phyloP scores from a whole-genome alignment of 2,329 filamentous ascomycete species.

The Penicillium glabrum region DNA sequence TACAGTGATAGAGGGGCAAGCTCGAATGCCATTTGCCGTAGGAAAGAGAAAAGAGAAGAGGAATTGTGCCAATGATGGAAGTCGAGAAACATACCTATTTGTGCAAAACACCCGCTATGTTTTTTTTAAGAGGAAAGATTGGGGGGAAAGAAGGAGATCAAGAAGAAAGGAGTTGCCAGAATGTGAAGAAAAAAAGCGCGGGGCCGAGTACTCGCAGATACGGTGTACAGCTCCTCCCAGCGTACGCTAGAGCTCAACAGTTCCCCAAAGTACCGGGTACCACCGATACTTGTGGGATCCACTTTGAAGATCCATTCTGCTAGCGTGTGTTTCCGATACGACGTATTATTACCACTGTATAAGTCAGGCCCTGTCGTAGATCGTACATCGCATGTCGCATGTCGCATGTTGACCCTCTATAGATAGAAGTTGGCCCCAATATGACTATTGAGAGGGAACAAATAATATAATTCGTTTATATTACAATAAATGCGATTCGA shows the following conservation, averaged over 20 bases:
- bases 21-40: neutral
- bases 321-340: neutral
- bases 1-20: conserved; percentile 2
- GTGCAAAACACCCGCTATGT: conserved; percentile 21
- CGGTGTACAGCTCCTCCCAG: conserved; percentile 28
- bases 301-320: neutral
- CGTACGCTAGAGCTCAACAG: conserved; percentile 17
- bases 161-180: conserved; percentile 15
- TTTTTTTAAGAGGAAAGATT: conserved; percentile 15
- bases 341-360: neutral
- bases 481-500: neutral
- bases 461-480: neutral
- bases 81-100: conserved; percentile 18
- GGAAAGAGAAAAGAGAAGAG: neutral
- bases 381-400: neutral
- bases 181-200: conserved; percentile 24
- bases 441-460: neutral
- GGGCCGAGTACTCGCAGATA: conserved; percentile 28
- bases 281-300: conserved; percentile 3
- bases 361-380: neutral
- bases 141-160: conserved; percentile 23
- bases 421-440: neutral
- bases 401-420: neutral
- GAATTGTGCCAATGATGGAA: conserved; percentile 3
- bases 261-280: conserved; percentile 27